Evolutionary conservation across 805 yeast genomes (phyloP), one percentile per base, ranked within the genome.

Genomic region (Saccharomycopsis synnaedendra): DNA sequence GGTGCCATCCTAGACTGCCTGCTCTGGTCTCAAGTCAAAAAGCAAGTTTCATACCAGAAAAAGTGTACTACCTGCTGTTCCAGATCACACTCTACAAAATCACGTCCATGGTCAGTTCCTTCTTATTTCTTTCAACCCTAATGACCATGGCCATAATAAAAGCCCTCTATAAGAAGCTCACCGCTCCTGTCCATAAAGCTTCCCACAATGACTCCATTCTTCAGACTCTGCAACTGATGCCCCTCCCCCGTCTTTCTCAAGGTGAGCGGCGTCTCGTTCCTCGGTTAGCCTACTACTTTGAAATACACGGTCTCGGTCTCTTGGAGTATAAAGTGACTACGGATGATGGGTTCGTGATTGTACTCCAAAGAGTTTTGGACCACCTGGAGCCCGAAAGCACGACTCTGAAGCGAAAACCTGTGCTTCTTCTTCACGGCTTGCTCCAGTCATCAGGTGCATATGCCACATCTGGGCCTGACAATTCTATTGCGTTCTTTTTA

Each of bases 401-500:
- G 6, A 32, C 11, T 7, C 56, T 58, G 10, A 39, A 54, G 35
- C 61, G 71, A 51, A 70, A 69, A 47, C 97, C 97, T 0, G 67
- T 90, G 1, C 66, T 90, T 28, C 63, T 87, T 52, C 67, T 90
- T 27, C 98, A 90, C 57, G 98, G 98, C 0, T 69, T 90, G 9
- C 66, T 90, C 53, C 95, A 89, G 58, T 82, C 94, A 28, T 78
- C 90, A 0, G 96, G 89, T 0, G 83, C 96, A 0, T 90, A 74
- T 61, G 72, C 90, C 32, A 81, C 95, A 0, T 68, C 85, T n/a
- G 98, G 97, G 0, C 70, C 72, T 48, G 77, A 82, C 50, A 82
- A 95, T 7, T 63, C 93, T 40, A 93, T 90, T 0, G 55, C 65
- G 55, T 76, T 71, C 60, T 72, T 69, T 58, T 69, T 70, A 44